Base-by-base conservation (phyloP, 2,329 filamentous ascomycete species). In the Microascus cirrosus region DNA sequence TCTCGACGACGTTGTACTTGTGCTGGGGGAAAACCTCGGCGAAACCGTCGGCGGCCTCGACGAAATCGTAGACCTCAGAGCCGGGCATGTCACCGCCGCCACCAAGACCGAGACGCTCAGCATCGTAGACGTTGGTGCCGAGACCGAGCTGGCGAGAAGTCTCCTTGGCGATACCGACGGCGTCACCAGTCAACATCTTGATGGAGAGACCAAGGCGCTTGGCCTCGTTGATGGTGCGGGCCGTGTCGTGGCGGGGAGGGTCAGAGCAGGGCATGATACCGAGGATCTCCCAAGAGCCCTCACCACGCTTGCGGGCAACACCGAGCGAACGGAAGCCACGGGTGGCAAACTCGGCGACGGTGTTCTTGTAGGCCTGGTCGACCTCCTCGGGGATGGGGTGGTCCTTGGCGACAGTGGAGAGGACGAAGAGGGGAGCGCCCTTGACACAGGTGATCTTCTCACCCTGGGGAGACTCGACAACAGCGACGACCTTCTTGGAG, bases 121-220 rank as follows among this genome's bases (percentile, higher is more conserved):
- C 89, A 68, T 95, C 94, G 80, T 95, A 95, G 67, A 95, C 85
- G 73, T 95, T 95, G 68, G 90, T 94, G 67, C 90, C 90, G 60
- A 95, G 86, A 77, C 90, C 90, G 63, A 95, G 87, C 75, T 94
- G 89, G 68, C 90, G 89, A 58, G 90, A 94, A 65, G 90, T 95
- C 75, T 95, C 90, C 77, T 89, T 86, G 66, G 90, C 90, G 71
- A 95, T 95, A 73, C 90, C 91, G 70, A 95, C 90, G 64, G 91
- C 90, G 70, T 95, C 90, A 81, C 90, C 90, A 75, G 91, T 95
- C 76, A 95, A 83, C 90, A 95, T 95, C 82, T 95, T 95, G 76
- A 95, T 91, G 65, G 87, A 91, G 61, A 95, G 80, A 79, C 90
- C 90, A 60, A 95, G 84, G 62, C 78, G 81, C 80, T 94, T 93